Base-by-base conservation (phyloP, 116 monocot genomes). In the Trichopus zeylanicus region DNA sequence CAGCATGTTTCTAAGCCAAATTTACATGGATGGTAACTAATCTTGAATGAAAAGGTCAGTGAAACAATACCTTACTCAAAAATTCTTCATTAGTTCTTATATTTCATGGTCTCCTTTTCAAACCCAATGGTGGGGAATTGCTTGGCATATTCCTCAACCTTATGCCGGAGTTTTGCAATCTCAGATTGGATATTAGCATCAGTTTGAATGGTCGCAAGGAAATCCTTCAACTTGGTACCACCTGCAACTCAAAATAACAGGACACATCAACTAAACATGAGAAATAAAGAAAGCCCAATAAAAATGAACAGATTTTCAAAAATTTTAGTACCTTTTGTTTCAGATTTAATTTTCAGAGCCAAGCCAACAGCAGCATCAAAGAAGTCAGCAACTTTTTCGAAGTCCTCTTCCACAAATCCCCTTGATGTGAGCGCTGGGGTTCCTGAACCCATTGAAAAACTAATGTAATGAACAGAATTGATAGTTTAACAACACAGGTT, bases 61-160 rank as follows among this genome's bases (percentile, higher is more conserved):
- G n/a, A n/a, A n/a, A n/a, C n/a, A n/a, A n/a, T 49, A 70, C 63
- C 75, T 75, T 61, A 29, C 38, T 65, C 29, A 15, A 38, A 37
- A 25, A 16, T 16, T 65, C 19, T 51, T 27, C 35, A 46, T 88
- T 58, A 98, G 31, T 72, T 33, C 56, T 88, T 85, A 82, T 91
- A 91, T 51, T 99, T 99, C 92, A 99, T 92, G 6, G 86, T 81
- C 70, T 91, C 88, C 66, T 88, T 99, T 52, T 92, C 92, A 71
- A 99, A 99, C 59, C 99, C 99, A 78, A 99, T 81, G 34, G 99
- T 99, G 37, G 99, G 99, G 69, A 99, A 99, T 54, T 91, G 88
- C 65, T 99, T 99, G 32, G 99, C 99, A 78, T 76, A 99, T 48
- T 92, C 92, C 60, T 99, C 99, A 37, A 99, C 99, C 3, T 88